A percentile compares a stretch with the other conserved stretches of the same genome.
Evolutionary conservation across 2,329 filamentous ascomycete species (phyloP).

Genomic region (Stemphylium beticola): DNA sequence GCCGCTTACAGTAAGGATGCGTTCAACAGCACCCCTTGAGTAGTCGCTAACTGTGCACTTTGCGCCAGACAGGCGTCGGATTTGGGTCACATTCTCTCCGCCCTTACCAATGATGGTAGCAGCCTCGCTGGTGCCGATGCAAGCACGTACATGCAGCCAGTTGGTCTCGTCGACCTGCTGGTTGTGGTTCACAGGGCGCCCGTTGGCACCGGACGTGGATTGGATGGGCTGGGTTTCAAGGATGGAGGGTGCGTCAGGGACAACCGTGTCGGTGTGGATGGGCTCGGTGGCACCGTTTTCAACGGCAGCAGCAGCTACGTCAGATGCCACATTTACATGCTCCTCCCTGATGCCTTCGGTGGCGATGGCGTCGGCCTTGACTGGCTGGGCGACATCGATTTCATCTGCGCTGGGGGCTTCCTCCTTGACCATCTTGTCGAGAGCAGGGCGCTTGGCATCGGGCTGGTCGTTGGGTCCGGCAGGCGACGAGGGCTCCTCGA

Average conservation of each 20-base stretch:
- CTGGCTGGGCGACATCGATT: conserved; percentile 49
- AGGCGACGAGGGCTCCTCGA: conserved; percentile 96
- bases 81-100: conserved; percentile 97
- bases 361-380: conserved; percentile 43
- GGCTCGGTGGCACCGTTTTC: conserved; percentile 61
- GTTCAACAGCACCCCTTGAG: conserved; percentile 93
- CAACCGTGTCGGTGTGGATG: conserved; percentile 71
- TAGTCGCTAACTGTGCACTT: conserved; percentile 99
- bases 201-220: conserved; percentile 61
- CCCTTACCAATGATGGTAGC: conserved; percentile 98
- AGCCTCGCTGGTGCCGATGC: conserved; percentile 96
- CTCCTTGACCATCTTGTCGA: conserved; percentile 87
- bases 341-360: conserved; percentile 43
- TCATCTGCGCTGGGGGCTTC: conserved; percentile 58
- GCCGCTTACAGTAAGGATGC: conserved; percentile 95
- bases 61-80: conserved; percentile 90
- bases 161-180: conserved; percentile 82
- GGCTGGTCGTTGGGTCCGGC: conserved; percentile 91
- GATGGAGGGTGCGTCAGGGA: conserved; percentile 64
- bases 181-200: conserved; percentile 55
- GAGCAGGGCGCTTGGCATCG: conserved; percentile 93
- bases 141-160: conserved; percentile 96
- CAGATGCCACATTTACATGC: conserved; percentile 31
- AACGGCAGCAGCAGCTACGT: conserved; percentile 38
- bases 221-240: conserved; percentile 65